Evolutionary conservation across 805 yeast genomes (phyloP), one percentile per base, ranked within the genome.

Genomic region (Candida pini): DNA sequence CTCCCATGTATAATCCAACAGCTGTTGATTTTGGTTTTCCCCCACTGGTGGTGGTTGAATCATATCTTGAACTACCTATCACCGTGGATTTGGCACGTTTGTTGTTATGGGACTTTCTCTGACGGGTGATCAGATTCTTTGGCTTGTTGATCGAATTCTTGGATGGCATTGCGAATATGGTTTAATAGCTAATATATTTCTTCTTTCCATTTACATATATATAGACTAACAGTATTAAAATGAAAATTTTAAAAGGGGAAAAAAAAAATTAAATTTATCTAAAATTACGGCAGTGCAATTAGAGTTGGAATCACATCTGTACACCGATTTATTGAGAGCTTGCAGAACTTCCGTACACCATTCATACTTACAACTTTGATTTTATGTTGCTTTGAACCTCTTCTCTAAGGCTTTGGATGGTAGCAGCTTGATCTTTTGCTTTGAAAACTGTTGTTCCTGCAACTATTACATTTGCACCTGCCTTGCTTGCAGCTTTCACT

Each of bases 391-490:
- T 27, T 7, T 33, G 28, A 23, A 89, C 96, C 21, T 76, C 69
- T 18, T 57, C 64, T 51, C 87, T 78, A 65, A 89, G 68, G 48
- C 71, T 70, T 33, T 64, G 64, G 47, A 92, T 89, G 47, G 87
- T 82, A 45, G 76, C 82, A 9, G 64, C 65, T 15, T 97, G 96
- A 45, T 81, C 80, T 9, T 71, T 67, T 6, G 97, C 95, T 39
- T 79, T 78, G 66, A 89, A 92, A 12, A 90, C 94, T 32, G 95
- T 74, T 12, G 97, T 90, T 30, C 98, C 98, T 4, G 98, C 97
- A 31, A 92, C 98, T 54, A 92, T 88, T 31, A 89, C 96, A 54
- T 92, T 92, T 33, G 98, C 98, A 37, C 98, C 98, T 9, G 97
- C 97, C 35, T 75, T 71, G n/a, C 97, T 96, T 27, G 97, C 97